Conservation (phyloP, 345 rosid genomes). For the Dipteronia sinensis region DNA sequence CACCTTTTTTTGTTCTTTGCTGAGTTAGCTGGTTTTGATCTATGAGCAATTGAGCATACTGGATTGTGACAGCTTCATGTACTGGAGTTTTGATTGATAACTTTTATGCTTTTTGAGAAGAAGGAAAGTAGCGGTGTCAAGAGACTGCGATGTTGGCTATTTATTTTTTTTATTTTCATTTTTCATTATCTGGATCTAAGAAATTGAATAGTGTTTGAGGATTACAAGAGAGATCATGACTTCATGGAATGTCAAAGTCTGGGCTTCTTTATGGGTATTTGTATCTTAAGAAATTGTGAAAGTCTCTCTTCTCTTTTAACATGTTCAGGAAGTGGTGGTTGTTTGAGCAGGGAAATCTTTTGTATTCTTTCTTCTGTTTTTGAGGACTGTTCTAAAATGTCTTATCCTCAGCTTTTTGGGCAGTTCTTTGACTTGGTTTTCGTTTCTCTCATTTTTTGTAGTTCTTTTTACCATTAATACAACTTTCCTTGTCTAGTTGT, state of each 20-base stretch:
- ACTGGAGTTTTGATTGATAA: neutral
- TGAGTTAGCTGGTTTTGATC: neutral
- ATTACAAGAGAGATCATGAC: neutral
- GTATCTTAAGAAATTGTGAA: neutral
- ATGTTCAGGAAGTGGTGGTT: neutral
- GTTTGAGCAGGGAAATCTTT: neutral
- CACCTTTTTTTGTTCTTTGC: neutral
- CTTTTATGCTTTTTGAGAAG: neutral
- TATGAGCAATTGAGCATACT: neutral
- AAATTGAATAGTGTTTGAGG: neutral
- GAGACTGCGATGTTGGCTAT: neutral
- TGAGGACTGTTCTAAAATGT: neutral
- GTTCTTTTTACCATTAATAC: neutral
- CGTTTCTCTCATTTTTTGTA: neutral
- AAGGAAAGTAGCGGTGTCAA: neutral
- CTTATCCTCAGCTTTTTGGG: neutral
- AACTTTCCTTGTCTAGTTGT: neutral
- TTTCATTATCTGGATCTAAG: neutral
- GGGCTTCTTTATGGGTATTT: neutral
- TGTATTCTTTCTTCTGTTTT: neutral
- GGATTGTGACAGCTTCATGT: neutral
- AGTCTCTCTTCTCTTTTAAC: neutral
- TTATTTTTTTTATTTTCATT: too few relatives aligned
- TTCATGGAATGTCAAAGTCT: neutral
- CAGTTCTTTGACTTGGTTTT: neutral